These are phyloP conservation scores for Elsinoe perseae DNA, from an alignment of 2,329 filamentous ascomycete genomes.

Conservation along the genomic window DNA sequence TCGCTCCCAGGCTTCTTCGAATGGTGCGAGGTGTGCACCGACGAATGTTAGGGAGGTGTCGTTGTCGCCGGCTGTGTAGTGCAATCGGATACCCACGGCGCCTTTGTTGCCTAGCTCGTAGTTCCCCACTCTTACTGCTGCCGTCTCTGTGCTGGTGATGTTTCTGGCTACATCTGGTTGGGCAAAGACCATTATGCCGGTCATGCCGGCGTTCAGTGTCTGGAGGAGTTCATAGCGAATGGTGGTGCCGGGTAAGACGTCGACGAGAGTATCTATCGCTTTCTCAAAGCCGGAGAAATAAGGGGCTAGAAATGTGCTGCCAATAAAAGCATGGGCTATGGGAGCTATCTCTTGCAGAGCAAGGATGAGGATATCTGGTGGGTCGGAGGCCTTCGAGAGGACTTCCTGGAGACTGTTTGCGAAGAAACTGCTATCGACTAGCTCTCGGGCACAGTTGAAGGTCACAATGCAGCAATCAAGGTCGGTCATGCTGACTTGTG, in stretches of 20 bases:
- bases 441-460: slow-evolving; percentile 75
- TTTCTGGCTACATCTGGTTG: slow-evolving; percentile 50
- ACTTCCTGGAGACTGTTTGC: slow-evolving; percentile 49
- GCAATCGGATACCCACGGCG: slow-evolving; percentile 69
- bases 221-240: slow-evolving; percentile 61
- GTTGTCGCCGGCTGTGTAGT: slow-evolving; percentile 43
- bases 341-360: slow-evolving; percentile 84
- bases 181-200: slow-evolving; percentile 77
- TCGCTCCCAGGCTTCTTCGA: slow-evolving; percentile 67
- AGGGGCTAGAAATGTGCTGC: slow-evolving; percentile 65
- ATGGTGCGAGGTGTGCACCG: slow-evolving; percentile 78
- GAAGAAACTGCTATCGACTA: slow-evolving; percentile 63
- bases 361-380: slow-evolving; percentile 60
- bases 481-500: slow-evolving; percentile 26
- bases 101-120: slow-evolving; percentile 94
- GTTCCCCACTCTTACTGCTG: slow-evolving; percentile 74
- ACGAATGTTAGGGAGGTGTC: slow-evolving; percentile 71
- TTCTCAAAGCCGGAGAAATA: slow-evolving; percentile 67
- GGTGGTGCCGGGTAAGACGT: slow-evolving; percentile 38
- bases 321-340: slow-evolving; percentile 74
- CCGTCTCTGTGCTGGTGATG: slow-evolving; percentile 62
- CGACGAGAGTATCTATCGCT: slow-evolving; percentile 49
- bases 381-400: slow-evolving; percentile 38
- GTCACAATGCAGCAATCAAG: slow-evolving; percentile 73
- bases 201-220: slow-evolving; percentile 76